Evolutionary conservation across 495 filamentous ascomycete genomes (phyloP), one percentile per base, ranked within the genome.

Genomic region (Echria macrotheca): DNA sequence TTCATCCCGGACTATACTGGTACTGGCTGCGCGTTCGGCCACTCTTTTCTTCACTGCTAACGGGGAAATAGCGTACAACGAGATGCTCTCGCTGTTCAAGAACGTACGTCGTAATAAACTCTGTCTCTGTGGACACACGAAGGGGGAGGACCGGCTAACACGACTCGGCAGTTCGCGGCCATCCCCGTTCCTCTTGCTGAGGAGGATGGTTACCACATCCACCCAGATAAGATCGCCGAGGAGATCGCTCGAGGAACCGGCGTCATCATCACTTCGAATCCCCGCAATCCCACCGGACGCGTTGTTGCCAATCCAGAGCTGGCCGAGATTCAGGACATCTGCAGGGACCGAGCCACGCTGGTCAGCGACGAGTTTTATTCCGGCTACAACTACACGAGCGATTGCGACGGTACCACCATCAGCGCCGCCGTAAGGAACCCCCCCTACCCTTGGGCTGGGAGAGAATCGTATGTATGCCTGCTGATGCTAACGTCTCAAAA

Each of bases 331-430:
- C 87, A 96, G 69, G 85, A 95, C 56, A 84, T 96, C 57, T 94
- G 88, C 74, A 83, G 89, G 53, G 87, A 88, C 60, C 83, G 87
- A 23, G 89, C 88, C 9, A 96, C 91, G 1, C 72, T 97, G 42
- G 89, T 97, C 49, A 86, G 90, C 69, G 91, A 97, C 58, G 91
- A 97, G 70, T 97, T 97, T 76, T 97, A 97, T 68, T 83, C 87
- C 38, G 89, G 89, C 19, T 95, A 95, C 72, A 95, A 95, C 70
- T 95, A 95, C 71, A 93, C 89, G 14, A 85, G 81, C 48, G 72
- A 86, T 67, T 97, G 91, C 64, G 89, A 96, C 55, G 91, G 91
- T 31, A 76, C 80, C 10, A 91, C 89, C 10, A 87, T 96, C 65
- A 87, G 82, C 54, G 83, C 89, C 25, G 91, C 91, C 0, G 60